Evolutionary conservation across 352 stramenopile genomes (phyloP), one percentile per base, ranked within the genome.

Genomic region (Globisporangium cylindrosporum): DNA sequence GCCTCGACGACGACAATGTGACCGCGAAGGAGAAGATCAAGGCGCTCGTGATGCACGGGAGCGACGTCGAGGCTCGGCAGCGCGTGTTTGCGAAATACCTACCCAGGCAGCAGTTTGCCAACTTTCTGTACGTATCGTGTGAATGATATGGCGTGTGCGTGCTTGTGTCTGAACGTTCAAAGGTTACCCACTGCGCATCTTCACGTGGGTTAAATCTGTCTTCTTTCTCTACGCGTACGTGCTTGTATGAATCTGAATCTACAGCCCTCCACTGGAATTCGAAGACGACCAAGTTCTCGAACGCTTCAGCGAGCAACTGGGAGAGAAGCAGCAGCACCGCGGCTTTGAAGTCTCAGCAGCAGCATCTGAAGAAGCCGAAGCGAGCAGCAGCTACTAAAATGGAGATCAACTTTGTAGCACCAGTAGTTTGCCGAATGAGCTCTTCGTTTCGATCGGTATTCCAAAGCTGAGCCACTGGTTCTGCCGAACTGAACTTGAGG

Each of bases 1-100:
- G 76, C 27, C 68, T 94, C 49, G 84, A 92, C 56, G 68, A 71
- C 4, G 73, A 92, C 55, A 59, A 70, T 6, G 76, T 86, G n/a
- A 87, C 79, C 1, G 77, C 79, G 18, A 89, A 85, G 59, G 84
- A 92, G 62, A 92, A 92, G 68, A 76, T 91, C 64, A 94, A 94
- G 66, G 82, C 84, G 24, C 73, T 86, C 14, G 82, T 75, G 20
- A 89, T 94, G 80, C 86, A 94, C 66, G 86, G 86, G 49, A 82
- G 79, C 68, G 86, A 94, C 56, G 66, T 87, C 7, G 73, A 66
- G 34, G 77, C 82, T 6, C 79, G 86, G n/a, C 77, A 77, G n/a
- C 67, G 75, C 22, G 77, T 91, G 61, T 84, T 90, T 12, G 70
- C 78, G 22, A 85, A 79, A 55, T 79, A 86, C 54, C 66, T 94